A percentile compares a stretch with the other conserved stretches of the same genome.
phyloP scores from a whole-genome alignment of 495 filamentous ascomycete species.

The Xylaria scruposa region DNA sequence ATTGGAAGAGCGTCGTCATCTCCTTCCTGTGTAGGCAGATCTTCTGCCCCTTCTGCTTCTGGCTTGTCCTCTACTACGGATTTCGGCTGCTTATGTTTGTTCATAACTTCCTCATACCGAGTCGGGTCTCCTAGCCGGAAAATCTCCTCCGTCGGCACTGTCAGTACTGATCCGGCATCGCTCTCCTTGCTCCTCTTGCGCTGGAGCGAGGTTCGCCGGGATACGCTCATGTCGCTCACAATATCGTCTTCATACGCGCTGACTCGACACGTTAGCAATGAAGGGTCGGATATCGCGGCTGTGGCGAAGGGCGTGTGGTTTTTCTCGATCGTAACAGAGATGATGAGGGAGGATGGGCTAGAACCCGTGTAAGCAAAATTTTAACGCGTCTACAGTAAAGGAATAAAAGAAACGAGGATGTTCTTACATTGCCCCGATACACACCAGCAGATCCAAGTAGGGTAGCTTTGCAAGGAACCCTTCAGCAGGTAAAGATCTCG shows the following conservation, averaged over 20 bases:
- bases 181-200: conserved; percentile 37
- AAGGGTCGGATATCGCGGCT: conserved; percentile 28
- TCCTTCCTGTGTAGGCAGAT: background rate
- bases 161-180: conserved; percentile 33
- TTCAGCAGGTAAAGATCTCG: conserved; percentile 24
- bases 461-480: conserved; percentile 31
- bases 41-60: background rate
- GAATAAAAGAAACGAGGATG: too few relatives aligned
- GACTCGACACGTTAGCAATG: conserved; percentile 31
- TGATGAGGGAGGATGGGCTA: conserved; percentile 37
- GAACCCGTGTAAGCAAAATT: background rate
- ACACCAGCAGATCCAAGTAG: conserved; percentile 35
- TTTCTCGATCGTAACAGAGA: conserved; percentile 39
- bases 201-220: conserved; percentile 37
- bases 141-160: conserved; percentile 36
- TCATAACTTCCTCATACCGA: background rate
- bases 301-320: conserved; percentile 37
- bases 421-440: conserved; percentile 39
- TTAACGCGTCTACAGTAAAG: background rate
- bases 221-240: conserved; percentile 36
- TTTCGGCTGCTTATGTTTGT: background rate
- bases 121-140: conserved; percentile 31
- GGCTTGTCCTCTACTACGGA: background rate
- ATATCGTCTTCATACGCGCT: conserved; percentile 32
- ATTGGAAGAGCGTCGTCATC: background rate